A percentile compares a stretch with the other conserved stretches of the same genome.
These are phyloP conservation scores for Neonectria punicea DNA, from an alignment of 2,329 filamentous ascomycete genomes.

Conservation along the genomic window DNA sequence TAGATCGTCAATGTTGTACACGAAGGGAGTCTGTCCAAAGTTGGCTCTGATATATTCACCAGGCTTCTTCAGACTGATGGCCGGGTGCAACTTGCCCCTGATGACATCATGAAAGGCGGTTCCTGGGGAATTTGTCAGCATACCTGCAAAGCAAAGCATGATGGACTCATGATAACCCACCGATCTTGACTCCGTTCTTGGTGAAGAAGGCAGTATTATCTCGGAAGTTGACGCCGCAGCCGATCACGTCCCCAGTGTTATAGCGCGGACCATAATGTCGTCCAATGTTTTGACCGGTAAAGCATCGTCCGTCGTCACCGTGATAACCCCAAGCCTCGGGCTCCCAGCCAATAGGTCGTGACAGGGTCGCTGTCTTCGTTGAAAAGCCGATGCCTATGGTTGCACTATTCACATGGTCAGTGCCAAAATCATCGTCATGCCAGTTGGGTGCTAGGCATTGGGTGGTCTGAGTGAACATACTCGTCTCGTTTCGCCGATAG, in stretches of 20 bases:
- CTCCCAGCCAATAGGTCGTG: slow-evolving; percentile 73
- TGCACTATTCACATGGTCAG: slow-evolving; percentile 53
- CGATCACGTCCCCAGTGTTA: slow-evolving; percentile 67
- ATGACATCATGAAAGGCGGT: slow-evolving; percentile 75
- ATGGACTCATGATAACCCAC: slow-evolving; percentile 50
- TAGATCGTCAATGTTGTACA: slow-evolving; percentile 90
- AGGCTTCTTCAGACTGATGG: slow-evolving; percentile 72
- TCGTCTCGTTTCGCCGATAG: slow-evolving; percentile 63
- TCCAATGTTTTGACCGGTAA: slow-evolving; percentile 65
- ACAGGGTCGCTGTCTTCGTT: slow-evolving; percentile 61
- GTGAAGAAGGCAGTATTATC: slow-evolving; percentile 75
- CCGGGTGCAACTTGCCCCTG: slow-evolving; percentile 72
- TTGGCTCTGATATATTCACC: slow-evolving; percentile 72
- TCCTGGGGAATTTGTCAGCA: slow-evolving; percentile 59
- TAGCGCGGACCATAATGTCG: slow-evolving; percentile 68
- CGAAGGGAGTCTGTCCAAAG: slow-evolving; percentile 80
- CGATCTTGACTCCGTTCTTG: slow-evolving; percentile 68
- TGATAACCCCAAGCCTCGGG: slow-evolving; percentile 76
- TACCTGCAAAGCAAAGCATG: not conserved
- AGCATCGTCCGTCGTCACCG: slow-evolving; percentile 73
- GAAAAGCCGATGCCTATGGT: slow-evolving; percentile 73
- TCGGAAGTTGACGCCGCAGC: slow-evolving; percentile 74
- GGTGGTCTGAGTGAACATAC: slow-evolving; percentile 52
- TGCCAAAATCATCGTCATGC: not conserved
- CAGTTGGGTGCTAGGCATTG: not conserved